phyloP scores from a whole-genome alignment of 345 rosid species.

The Bretschneidera sinensis region DNA sequence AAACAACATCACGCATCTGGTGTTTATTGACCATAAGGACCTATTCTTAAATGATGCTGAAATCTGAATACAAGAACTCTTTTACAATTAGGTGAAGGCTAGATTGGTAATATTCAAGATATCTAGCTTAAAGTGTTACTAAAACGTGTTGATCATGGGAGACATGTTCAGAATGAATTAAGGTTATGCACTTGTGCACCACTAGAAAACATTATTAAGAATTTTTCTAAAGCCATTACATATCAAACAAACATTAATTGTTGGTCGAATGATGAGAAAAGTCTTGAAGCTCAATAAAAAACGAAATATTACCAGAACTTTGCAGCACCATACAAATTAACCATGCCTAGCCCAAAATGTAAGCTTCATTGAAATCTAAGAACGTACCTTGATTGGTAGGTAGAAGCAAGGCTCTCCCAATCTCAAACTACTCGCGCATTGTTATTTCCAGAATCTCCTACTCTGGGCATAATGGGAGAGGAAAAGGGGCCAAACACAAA shows the following conservation, averaged over 20 bases:
- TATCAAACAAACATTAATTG: not conserved
- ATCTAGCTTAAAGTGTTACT: too few species aligned
- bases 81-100: too few species aligned
- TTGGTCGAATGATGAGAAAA: not conserved
- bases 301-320: slow-evolving; percentile 6
- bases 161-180: too few species aligned
- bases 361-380: not conserved
- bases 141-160: too few species aligned
- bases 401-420: slow-evolving; percentile 47
- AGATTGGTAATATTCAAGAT: too few species aligned
- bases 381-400: slow-evolving; percentile 56
- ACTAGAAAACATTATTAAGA: too few species aligned
- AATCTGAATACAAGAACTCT: too few species aligned
- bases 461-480: slow-evolving; percentile 21
- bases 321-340: not conserved
- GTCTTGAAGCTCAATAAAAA: too few species aligned
- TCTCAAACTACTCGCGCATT: slow-evolving; percentile 27
- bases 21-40: not conserved
- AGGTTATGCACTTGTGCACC: too few species aligned
- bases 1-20: not conserved
- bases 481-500: slow-evolving; percentile 57
- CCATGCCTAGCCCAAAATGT: not conserved
- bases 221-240: too few species aligned
- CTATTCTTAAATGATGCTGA: not conserved
- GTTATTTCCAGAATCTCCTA: slow-evolving; percentile 23